These are phyloP conservation scores for Lathyrus sativus DNA, from an alignment of 306 rosid species.

Conservation along the genomic window DNA sequence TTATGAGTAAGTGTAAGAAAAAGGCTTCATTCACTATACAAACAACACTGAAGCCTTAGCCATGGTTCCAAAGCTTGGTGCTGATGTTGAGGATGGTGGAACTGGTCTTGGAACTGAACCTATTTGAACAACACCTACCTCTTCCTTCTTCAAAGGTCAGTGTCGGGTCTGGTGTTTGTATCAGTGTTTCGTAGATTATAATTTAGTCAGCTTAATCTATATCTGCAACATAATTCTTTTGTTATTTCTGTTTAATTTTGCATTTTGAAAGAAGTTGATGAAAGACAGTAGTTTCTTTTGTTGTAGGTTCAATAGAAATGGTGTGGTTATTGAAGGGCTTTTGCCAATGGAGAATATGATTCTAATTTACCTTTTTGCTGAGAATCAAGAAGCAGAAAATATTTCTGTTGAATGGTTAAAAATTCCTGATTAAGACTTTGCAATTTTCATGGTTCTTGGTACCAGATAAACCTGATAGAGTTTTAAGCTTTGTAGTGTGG, in stretches of 20 bases:
- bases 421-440: conserved; percentile 34
- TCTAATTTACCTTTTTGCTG: conserved; percentile 39
- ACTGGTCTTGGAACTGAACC: conserved; percentile 54
- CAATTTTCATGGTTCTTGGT: conserved; percentile 44
- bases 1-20: conserved; percentile 31
- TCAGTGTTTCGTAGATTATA: too few species aligned
- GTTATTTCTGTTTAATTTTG: too few species aligned
- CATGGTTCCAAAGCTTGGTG: conserved; percentile 55
- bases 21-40: conserved; percentile 28
- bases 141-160: conserved; percentile 20
- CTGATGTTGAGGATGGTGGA: conserved; percentile 47
- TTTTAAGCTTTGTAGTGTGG: too few species aligned
- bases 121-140: conserved; percentile 49
- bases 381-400: conserved; percentile 45
- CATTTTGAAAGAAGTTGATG: too few species aligned
- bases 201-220: too few species aligned
- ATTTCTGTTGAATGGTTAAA: conserved; percentile 43
- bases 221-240: too few species aligned
- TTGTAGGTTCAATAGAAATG: conserved; percentile 58
- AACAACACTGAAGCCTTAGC: conserved; percentile 24
- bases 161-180: too few species aligned
- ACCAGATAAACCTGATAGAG: conserved; percentile 32
- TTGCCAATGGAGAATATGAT: conserved; percentile 32
- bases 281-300: not conserved
- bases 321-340: conserved; percentile 39